Evolutionary conservation across 2,329 filamentous ascomycete species (phyloP).

Genomic region (Beauveria caledonica): DNA sequence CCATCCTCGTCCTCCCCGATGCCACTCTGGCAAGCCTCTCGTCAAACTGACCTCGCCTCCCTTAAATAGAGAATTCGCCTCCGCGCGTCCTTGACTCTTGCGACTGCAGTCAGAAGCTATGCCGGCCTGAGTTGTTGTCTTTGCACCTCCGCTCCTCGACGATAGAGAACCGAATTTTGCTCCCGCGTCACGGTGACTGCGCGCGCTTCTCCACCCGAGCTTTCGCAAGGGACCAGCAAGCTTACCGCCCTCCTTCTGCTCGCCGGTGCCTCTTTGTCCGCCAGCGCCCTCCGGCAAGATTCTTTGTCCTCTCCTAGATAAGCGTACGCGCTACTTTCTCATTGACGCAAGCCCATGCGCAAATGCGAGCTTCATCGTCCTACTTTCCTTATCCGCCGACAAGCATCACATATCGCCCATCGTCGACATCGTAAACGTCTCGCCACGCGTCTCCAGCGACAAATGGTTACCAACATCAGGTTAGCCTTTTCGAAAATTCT

Average conservation of each 20-base stretch:
- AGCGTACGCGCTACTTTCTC: slow-evolving; percentile 16
- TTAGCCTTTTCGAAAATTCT: slow-evolving; percentile 12
- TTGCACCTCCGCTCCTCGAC: slow-evolving; percentile 1
- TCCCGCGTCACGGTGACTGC: slow-evolving; percentile 1
- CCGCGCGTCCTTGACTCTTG: background rate
- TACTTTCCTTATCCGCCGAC: slow-evolving; percentile 25
- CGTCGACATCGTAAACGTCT: slow-evolving; percentile 8
- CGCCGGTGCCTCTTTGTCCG: background rate
- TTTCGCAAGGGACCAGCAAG: slow-evolving; percentile 4
- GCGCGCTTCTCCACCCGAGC: slow-evolving; percentile 4
- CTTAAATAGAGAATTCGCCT: background rate
- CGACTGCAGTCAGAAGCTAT: background rate
- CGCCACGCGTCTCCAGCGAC: slow-evolving; percentile 13
- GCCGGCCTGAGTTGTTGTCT: background rate
- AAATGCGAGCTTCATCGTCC: slow-evolving; percentile 28
- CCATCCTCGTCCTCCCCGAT: background rate
- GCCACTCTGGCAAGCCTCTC: slow-evolving; percentile 6
- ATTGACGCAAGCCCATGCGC: slow-evolving; percentile 28
- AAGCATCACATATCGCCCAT: slow-evolving; percentile 17
- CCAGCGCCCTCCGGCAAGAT: background rate
- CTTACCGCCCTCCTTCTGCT: slow-evolving; percentile 4
- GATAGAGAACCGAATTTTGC: background rate
- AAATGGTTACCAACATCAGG: slow-evolving; percentile 18
- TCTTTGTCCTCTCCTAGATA: slow-evolving; percentile 23
- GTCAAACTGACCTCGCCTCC: background rate